Conservation (phyloP, 306 rosid genomes). For the Cicer arietinum region DNA sequence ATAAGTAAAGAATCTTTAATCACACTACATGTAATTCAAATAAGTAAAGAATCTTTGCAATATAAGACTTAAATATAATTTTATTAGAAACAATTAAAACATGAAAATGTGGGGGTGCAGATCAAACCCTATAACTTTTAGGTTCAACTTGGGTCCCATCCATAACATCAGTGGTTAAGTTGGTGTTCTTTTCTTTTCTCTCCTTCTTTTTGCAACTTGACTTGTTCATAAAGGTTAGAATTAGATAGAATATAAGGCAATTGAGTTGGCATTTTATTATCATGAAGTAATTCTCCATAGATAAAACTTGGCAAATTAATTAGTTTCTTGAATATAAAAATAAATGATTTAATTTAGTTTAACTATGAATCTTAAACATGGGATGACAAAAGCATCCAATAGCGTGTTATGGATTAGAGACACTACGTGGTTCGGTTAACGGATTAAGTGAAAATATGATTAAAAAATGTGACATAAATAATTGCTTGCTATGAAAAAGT, state of each 20-base stretch:
- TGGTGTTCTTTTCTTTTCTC: no score
- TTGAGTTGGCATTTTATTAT: not conserved
- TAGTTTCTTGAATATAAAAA: not conserved
- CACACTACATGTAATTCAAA: no score
- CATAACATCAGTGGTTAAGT: not conserved
- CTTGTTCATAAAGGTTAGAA: not conserved
- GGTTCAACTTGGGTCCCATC: not conserved
- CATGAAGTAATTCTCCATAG: not conserved
- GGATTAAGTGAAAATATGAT: constrained; percentile 17
- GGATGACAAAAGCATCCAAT: constrained; percentile 39
- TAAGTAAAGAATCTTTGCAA: no score
- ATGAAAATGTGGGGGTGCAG: not conserved
- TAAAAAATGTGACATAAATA: not conserved
- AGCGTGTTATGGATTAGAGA: constrained; percentile 38
- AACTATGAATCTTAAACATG: not conserved
- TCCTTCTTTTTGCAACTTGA: not conserved
- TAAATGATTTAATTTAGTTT: not conserved
- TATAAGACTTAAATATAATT: no score
- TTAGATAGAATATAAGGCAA: not conserved
- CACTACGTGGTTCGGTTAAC: constrained; percentile 54
- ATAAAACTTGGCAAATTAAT: not conserved
- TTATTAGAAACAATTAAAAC: no score
- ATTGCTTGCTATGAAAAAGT: constrained; percentile 36
- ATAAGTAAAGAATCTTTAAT: no score
- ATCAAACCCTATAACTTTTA: not conserved